A percentile compares a stretch with the other conserved stretches of the same genome.
Conservation (phyloP, 202 grass and related monocot species). For the Dendrocalamus latiflorus region DNA sequence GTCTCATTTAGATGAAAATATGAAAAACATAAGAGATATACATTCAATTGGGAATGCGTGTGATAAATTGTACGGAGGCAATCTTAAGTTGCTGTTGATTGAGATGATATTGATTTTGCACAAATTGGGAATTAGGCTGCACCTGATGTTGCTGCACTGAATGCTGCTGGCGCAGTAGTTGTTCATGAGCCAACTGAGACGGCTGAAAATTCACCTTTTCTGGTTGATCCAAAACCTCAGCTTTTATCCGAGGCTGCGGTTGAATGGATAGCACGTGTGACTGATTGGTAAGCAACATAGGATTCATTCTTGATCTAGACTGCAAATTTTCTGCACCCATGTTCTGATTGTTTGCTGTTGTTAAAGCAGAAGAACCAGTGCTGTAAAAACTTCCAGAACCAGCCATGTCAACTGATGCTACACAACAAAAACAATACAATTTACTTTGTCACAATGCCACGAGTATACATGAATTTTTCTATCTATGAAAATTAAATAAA, state of each 20-base stretch:
- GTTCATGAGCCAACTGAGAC: slow-evolving; percentile 53
- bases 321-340: slow-evolving; percentile 59
- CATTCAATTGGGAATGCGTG: too few relatives aligned
- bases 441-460: neutral
- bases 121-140: slow-evolving; percentile 60
- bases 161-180: slow-evolving; percentile 62
- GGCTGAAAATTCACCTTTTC: slow-evolving; percentile 73
- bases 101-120: slow-evolving; percentile 42
- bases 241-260: slow-evolving; percentile 56
- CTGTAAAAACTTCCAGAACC: slow-evolving; percentile 64
- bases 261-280: slow-evolving; percentile 71
- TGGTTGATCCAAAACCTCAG: slow-evolving; percentile 64
- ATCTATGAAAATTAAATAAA: slow-evolving; percentile 10
- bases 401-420: slow-evolving; percentile 50
- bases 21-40: too few relatives aligned
- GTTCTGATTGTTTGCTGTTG: slow-evolving; percentile 52
- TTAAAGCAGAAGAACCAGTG: slow-evolving; percentile 60
- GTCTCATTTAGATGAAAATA: too few relatives aligned
- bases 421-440: slow-evolving; percentile 12
- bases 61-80: neutral
- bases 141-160: slow-evolving; percentile 56
- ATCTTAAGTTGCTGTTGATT: too few relatives aligned
- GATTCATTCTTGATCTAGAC: slow-evolving; percentile 62
- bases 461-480: neutral
- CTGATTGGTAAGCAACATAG: slow-evolving; percentile 55